Base-by-base conservation (phyloP, 768 basidiomycete species). In the Neoboletus magnificus region DNA sequence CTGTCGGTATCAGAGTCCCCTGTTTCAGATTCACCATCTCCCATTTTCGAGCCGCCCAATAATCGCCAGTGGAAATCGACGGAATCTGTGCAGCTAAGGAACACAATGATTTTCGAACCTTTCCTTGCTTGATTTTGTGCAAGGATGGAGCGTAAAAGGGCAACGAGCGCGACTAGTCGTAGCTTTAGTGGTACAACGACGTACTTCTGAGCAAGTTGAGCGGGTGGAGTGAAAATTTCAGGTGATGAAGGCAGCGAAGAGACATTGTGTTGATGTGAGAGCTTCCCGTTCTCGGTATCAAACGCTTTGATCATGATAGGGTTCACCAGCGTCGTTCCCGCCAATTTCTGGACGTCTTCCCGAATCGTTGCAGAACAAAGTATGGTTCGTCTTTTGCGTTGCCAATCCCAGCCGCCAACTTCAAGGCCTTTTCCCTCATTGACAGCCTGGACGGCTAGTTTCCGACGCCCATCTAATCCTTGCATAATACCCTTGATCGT, bases 321-420 rank as follows among this genome's bases (percentile, higher is more conserved):
- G 55, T 89, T 78, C 35, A 79, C 75, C 30, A 98, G 75, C 3
- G 92, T 81, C 25, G 83, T 85, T 12, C 94, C 94, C 0, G 96
- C 93, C 29, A 99, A 75, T 64, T 91, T 89, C 72, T 98, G 91
- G 3, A 98, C 96, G 62, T 94, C 93, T 62, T 96, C 94, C 44
- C 89, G 82, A 32, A 98, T 93, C 2, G 97, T 99, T 6, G 97
- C 97, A 12, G 96, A 98, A 76, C 97, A 99, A 5, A 99, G 81
- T 23, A 99, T 78, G 3, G 94, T 96, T 62, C 91, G 80, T 62
- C 94, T 79, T 42, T 84, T 78, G 52, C 82, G 73, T 39, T 82
- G 76, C 90, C 89, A 93, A 64, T 91, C 87, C 91, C 92, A 92
- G 0, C 85, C 86, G n/a, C 86, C 85, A 11, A 91, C 85, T 63